Evolutionary conservation across 768 basidiomycete genomes (phyloP), one percentile per base, ranked within the genome.

Genomic region (Tulasnella sp.): DNA sequence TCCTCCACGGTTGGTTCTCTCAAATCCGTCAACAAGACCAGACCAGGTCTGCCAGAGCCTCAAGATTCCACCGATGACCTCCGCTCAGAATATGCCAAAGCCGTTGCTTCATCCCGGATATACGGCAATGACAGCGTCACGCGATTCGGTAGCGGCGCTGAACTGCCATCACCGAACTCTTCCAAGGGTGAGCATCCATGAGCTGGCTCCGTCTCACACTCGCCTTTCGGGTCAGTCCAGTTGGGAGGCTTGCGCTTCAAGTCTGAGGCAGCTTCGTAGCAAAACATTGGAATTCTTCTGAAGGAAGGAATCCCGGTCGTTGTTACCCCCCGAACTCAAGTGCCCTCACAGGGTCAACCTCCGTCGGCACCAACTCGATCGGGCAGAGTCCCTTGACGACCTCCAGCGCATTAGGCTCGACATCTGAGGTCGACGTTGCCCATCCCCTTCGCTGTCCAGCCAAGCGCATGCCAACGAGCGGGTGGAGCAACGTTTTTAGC

Each of bases 111-210:
- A 13, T 39, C 42, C 11, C 40, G 35, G 26, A 57, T 48, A 40
- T 72, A 48, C 40, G 77, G 44, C n/a, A 70, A 77, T 44, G 70
- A 29, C 35, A 77, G 77, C 70, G 77, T 70, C 32, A 77, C 77
- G 2, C 3, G 77, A 23, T 77, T 77, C 55, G 70, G 70, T 3
- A 72, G 70, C 40, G 77, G 77, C 2, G 6, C 40, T 29, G 75
- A 35, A 11, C 51, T 75, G 16, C 75, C 75, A 39, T 11, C 35
- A 39, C 16, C 37, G 7, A 46, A 46, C 44, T 39, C 70, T 26
- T 6, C 70, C 70, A 39, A 46, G 37, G 39, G 70, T 40, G 70
- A 72, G 39, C 35, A 15, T 67, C 61, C 61, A 67, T 67, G 61
- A 67, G 61, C 61, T 67, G 61, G 61, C 26, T 13, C 9, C 61